phyloP scores from a whole-genome alignment of 306 rosid genomes.

The Pterocarpus santalinus region DNA sequence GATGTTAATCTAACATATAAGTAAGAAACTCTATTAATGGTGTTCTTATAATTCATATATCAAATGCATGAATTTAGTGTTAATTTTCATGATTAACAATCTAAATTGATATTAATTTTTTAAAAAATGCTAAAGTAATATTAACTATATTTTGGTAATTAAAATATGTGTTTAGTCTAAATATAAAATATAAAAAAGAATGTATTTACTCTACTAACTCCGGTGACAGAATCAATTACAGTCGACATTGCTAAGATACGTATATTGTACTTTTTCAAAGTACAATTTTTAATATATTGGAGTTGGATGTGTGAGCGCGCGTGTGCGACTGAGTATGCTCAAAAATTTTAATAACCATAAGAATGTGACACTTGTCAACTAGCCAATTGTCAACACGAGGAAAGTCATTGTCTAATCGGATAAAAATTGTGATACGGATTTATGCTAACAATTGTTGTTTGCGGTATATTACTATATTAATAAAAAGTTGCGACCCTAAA shows the following conservation, averaged over 20 bases:
- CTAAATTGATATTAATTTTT: too few relatives aligned
- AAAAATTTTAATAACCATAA: background rate
- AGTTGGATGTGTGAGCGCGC: background rate
- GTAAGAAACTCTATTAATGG: too few relatives aligned
- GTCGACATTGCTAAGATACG: background rate
- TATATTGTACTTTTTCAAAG: background rate
- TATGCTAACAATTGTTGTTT: slow-evolving; percentile 20
- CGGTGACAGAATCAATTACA: too few relatives aligned
- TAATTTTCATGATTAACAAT: too few relatives aligned
- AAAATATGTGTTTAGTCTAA: too few relatives aligned
- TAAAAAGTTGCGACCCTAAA: background rate
- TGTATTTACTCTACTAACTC: too few relatives aligned
- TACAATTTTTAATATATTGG: background rate
- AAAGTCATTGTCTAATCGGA: slow-evolving; percentile 21
- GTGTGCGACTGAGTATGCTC: background rate
- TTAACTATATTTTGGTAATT: too few relatives aligned
- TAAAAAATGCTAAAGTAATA: too few relatives aligned
- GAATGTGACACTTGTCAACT: slow-evolving; percentile 25
- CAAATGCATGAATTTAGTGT: too few relatives aligned
- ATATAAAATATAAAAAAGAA: too few relatives aligned
- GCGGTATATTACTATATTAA: background rate
- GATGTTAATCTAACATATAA: too few relatives aligned
- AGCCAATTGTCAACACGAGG: background rate
- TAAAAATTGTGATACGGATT: slow-evolving; percentile 28
- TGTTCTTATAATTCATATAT: too few relatives aligned